These are phyloP conservation scores for Herpetomonas tarakana DNA, from an alignment of 208 protist genomes.

Conservation along the genomic window DNA sequence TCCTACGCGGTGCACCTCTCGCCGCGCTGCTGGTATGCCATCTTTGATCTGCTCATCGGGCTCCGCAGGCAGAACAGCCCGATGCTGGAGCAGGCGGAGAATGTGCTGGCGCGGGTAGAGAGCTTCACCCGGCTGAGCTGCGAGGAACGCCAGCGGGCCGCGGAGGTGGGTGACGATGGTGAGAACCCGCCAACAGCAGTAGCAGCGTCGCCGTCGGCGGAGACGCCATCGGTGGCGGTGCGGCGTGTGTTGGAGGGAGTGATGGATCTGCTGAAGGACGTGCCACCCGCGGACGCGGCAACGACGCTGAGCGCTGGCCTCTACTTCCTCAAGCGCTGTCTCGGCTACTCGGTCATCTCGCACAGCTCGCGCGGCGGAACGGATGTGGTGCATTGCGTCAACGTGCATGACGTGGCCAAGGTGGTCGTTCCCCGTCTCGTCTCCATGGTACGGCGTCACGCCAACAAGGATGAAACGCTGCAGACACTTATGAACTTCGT, in stretches of 20 bases:
- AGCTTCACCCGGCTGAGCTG: slow-evolving; percentile 56
- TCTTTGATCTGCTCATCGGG: slow-evolving; percentile 51
- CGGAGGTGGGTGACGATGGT: background rate
- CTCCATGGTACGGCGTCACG: slow-evolving; percentile 37
- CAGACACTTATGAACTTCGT: slow-evolving; percentile 53
- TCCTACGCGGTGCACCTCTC: slow-evolving; percentile 70
- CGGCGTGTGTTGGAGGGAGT: slow-evolving; percentile 51
- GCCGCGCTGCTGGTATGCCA: slow-evolving; percentile 59
- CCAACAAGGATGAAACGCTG: slow-evolving; percentile 57
- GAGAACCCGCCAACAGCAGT: background rate
- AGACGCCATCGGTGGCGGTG: slow-evolving; percentile 25
- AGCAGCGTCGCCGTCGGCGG: background rate
- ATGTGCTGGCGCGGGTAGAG: slow-evolving; percentile 69
- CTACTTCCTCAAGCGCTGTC: slow-evolving; percentile 49
- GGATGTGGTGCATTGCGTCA: slow-evolving; percentile 58
- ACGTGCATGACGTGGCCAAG: slow-evolving; percentile 46
- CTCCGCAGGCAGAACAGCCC: slow-evolving; percentile 34
- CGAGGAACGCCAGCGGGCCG: slow-evolving; percentile 9
- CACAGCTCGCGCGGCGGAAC: slow-evolving; percentile 25
- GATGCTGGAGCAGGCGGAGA: slow-evolving; percentile 44
- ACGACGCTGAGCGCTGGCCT: slow-evolving; percentile 43
- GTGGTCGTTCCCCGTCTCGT: slow-evolving; percentile 58
- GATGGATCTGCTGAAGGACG: slow-evolving; percentile 33
- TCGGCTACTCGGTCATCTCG: slow-evolving; percentile 70
- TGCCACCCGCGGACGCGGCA: slow-evolving; percentile 30